Evolutionary conservation across 768 basidiomycete species (phyloP).

Genomic region (Termitomyces titanicus): DNA sequence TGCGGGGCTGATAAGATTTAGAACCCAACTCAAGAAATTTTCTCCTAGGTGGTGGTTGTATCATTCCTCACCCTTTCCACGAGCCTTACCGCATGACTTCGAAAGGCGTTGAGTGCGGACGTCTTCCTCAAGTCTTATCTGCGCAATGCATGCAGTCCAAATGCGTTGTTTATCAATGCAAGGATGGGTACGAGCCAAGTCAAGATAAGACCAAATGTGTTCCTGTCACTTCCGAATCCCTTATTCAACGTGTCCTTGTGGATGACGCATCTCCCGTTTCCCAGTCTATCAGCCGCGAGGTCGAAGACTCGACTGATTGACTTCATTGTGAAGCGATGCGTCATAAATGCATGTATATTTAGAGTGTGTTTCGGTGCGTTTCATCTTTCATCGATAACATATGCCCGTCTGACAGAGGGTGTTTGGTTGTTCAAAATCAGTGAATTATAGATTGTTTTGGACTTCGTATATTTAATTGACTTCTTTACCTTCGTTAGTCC

Average conservation of each 20-base stretch:
- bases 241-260: neutral
- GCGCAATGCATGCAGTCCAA: neutral
- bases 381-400: neutral
- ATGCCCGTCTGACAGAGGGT: neutral
- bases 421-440: neutral
- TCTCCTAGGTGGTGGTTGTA: slow-evolving; percentile 18
- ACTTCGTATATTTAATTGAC: neutral
- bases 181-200: neutral
- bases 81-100: slow-evolving; percentile 20
- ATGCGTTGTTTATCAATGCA: neutral
- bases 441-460: neutral
- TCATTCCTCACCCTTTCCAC: slow-evolving; percentile 15
- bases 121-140: slow-evolving; percentile 3
- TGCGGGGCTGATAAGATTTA: neutral
- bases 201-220: neutral
- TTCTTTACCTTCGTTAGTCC: neutral
- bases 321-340: neutral
- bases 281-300: neutral
- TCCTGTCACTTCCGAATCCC: neutral
- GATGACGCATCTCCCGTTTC: neutral
- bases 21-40: neutral
- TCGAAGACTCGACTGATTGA: neutral
- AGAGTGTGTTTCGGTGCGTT: neutral
- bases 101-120: slow-evolving; percentile 21
- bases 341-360: neutral